Evolutionary conservation across 257 asterid genomes (phyloP).

Genomic region (Capsicum rhomboideum): DNA sequence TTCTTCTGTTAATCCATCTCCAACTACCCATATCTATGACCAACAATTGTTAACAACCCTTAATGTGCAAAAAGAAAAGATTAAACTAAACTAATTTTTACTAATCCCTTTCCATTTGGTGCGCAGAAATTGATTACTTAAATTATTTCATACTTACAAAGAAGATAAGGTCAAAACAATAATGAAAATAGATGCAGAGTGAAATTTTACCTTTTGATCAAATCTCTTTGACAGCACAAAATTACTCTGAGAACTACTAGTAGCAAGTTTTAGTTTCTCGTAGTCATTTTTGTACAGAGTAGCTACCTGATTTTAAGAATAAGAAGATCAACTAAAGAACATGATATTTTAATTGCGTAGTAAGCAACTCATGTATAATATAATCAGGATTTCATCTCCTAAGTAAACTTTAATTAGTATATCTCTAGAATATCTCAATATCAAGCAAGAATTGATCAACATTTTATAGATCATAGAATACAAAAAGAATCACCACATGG

Average conservation of each 20-base stretch:
- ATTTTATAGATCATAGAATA: not conserved
- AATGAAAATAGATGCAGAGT: not conserved
- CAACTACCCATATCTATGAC: slow-evolving; percentile 66
- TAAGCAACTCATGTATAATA: not conserved
- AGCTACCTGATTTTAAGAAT: slow-evolving; percentile 8
- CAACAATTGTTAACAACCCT: not conserved
- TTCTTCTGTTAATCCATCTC: slow-evolving; percentile 60
- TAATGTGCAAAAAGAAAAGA: not conserved
- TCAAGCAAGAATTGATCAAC: not conserved
- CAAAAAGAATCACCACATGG: not conserved
- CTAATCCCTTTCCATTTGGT: not conserved
- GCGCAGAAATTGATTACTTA: not conserved
- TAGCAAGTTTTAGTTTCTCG: slow-evolving; percentile 13
- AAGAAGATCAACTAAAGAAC: not conserved
- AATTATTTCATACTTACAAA: not conserved
- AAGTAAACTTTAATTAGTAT: not conserved
- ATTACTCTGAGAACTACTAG: slow-evolving; percentile 1
- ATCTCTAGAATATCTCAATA: too few relatives aligned
- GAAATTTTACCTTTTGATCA: slow-evolving; percentile 16
- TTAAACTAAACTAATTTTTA: not conserved
- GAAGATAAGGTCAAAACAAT: not conserved
- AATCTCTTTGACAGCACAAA: not conserved
- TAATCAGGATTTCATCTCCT: not conserved
- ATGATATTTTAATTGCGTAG: not conserved
- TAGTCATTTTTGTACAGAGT: slow-evolving; percentile 3